phyloP scores from a whole-genome alignment of 2,329 filamentous ascomycete species.

The Aspergillus pseudoterreus region DNA sequence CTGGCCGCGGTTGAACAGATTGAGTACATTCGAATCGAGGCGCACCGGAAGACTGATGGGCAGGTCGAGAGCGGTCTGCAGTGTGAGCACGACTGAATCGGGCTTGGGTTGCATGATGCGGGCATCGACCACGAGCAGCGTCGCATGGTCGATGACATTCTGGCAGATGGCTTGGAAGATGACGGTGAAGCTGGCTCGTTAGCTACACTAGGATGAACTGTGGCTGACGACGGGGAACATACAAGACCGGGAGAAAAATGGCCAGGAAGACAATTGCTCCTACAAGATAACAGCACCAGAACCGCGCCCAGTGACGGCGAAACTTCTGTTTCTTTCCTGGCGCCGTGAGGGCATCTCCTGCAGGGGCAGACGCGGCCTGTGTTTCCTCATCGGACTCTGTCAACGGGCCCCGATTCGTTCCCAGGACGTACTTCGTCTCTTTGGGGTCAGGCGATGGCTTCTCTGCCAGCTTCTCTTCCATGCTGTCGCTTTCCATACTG shows the following conservation, averaged over 20 bases:
- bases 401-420: not conserved
- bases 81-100: conserved; percentile 17
- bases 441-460: not conserved
- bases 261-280: conserved; percentile 40
- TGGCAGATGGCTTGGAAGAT: conserved; percentile 48
- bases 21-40: conserved; percentile 15
- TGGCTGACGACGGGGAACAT: conserved; percentile 20
- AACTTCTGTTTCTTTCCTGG: conserved; percentile 31
- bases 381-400: not conserved
- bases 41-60: conserved; percentile 15
- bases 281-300: conserved; percentile 46
- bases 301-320: conserved; percentile 41
- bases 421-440: not conserved
- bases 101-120: conserved; percentile 16
- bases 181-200: conserved; percentile 40
- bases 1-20: conserved; percentile 14
- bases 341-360: not conserved
- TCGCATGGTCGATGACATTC: conserved; percentile 41
- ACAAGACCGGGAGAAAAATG: conserved; percentile 48
- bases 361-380: not conserved
- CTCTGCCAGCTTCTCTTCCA: not conserved
- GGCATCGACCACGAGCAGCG: conserved; percentile 34
- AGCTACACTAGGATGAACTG: not conserved
- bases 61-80: conserved; percentile 18
- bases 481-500: no score